Evolutionary conservation across 805 yeast genomes (phyloP).

Genomic region (Kodamaea restingae): DNA sequence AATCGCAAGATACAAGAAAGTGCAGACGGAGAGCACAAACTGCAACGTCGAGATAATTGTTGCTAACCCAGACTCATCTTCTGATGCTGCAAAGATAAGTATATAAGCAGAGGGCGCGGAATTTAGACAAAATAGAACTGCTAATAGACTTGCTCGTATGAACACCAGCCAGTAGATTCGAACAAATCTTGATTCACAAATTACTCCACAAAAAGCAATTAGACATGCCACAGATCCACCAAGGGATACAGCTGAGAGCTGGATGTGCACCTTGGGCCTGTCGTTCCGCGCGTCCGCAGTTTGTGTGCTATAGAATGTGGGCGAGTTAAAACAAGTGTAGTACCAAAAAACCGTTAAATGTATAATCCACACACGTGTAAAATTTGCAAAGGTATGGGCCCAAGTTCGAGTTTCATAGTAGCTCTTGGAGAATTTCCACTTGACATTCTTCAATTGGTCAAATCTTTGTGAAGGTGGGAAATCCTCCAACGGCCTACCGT

Average conservation of each 20-base stretch:
- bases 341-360: conserved; percentile 51
- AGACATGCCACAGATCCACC: conserved; percentile 43
- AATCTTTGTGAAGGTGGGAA: conserved; percentile 30
- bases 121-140: conserved; percentile 19
- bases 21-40: conserved; percentile 24
- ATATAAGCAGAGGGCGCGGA: conserved; percentile 28
- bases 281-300: conserved; percentile 32
- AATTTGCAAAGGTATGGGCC: conserved; percentile 48
- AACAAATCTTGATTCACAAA: conserved; percentile 23
- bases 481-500: conserved; percentile 28
- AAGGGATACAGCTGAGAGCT: conserved; percentile 41
- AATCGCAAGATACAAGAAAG: conserved; percentile 28
- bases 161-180: conserved; percentile 23
- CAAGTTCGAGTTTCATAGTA: conserved; percentile 47
- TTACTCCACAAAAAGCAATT: conserved; percentile 22
- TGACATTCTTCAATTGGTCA: conserved; percentile 24
- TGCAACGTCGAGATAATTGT: conserved; percentile 21
- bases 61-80: conserved; percentile 22
- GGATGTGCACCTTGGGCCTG: conserved; percentile 43
- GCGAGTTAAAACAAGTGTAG: conserved; percentile 48
- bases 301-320: conserved; percentile 40
- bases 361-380: conserved; percentile 51
- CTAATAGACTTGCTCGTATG: conserved; percentile 14
- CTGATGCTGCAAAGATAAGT: conserved; percentile 21
- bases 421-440: conserved; percentile 47